A percentile compares a stretch with the other conserved stretches of the same genome.
Evolutionary conservation across 2,329 filamentous ascomycete genomes (phyloP).

Genomic region (Colletotrichum higginsianum): DNA sequence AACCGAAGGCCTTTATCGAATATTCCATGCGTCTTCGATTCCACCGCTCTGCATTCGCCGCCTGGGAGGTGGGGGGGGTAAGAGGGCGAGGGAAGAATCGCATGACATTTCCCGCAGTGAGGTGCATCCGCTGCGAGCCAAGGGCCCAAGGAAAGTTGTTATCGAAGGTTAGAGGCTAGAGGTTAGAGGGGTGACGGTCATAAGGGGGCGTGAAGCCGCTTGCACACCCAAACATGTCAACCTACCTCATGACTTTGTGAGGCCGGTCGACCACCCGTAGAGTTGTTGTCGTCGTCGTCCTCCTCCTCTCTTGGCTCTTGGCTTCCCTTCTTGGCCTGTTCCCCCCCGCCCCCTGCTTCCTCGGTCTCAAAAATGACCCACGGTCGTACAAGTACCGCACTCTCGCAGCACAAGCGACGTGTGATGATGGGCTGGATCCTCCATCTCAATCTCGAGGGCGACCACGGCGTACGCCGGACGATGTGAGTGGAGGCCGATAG

Average conservation of each 20-base stretch:
- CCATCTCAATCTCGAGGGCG: constrained; percentile 21
- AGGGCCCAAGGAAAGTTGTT: not conserved
- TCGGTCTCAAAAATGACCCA: not conserved
- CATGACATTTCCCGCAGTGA: constrained; percentile 17
- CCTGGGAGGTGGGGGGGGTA: too few relatives aligned
- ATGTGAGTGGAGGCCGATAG: constrained; percentile 11
- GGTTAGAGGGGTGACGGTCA: constrained; percentile 13
- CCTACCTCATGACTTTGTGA: constrained; percentile 28
- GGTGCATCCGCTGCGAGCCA: constrained; percentile 28
- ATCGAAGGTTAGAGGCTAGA: not conserved
- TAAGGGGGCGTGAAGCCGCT: constrained; percentile 15
- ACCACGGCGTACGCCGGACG: not conserved
- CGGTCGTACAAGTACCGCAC: too few relatives aligned
- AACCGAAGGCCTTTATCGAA: constrained; percentile 37
- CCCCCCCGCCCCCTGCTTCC: constrained; percentile 1
- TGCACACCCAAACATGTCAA: constrained; percentile 18
- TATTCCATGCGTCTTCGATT: constrained; percentile 40
- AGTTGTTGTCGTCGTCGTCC: constrained; percentile 21
- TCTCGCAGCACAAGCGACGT: not conserved
- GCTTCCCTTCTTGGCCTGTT: constrained; percentile 6
- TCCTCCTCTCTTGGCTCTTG: constrained; percentile 21
- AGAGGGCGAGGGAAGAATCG: constrained; percentile 3
- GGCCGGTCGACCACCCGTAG: not conserved
- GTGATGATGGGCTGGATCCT: constrained; percentile 13
- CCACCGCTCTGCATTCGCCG: constrained; percentile 19